Base-by-base conservation (phyloP, 2,329 filamentous ascomycete genomes). In the Dryadomyces quercus-mongolicae region DNA sequence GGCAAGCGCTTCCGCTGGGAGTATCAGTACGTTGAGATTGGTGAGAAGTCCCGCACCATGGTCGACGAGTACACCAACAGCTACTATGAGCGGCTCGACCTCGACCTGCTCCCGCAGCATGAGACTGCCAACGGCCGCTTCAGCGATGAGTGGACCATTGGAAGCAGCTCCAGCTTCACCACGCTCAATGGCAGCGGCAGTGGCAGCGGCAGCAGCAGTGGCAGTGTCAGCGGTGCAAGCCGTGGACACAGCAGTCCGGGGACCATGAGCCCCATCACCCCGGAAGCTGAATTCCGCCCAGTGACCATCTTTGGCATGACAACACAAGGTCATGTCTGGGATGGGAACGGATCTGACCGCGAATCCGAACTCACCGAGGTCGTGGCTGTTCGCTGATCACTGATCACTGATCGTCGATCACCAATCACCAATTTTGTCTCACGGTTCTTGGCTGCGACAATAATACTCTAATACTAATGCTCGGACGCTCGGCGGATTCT, bases 1-100 rank as follows among this genome's bases (percentile, higher is more conserved):
- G 90, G 89, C 70, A 96, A 96, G 77, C 77, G 79, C 61, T 88
- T 87, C 70, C 82, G 92, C 58, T 97, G 91, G 90, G 88, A 96
- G 62, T 96, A 97, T 70, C 91, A 96, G 63, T 95, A 90, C 62
- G 83, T 95, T 57, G 91, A 96, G 72, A 71, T 85, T 56, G 92
- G 92, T 62, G 86, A 94, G 46, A 62, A 62, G 55, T 55, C 58
- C 12, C 52, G 61, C 20, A 54, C 57, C 7, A 48, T 61, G 2
- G 75, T 78, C 18, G 58, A 60, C 61, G 75, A 78, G 54, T 60
- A 60, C 61, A 71, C 77, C 63, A 70, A 70, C 54, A 70, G 71
- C 52, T 65, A 70, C 51, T 70, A 69, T 52, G 65, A 70, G 49
- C 74, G 72, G 59, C 74, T 75, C 52, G 70, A 72, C 25, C 68